phyloP scores from a whole-genome alignment of 768 basidiomycete species.

The Pluteus cervinus region DNA sequence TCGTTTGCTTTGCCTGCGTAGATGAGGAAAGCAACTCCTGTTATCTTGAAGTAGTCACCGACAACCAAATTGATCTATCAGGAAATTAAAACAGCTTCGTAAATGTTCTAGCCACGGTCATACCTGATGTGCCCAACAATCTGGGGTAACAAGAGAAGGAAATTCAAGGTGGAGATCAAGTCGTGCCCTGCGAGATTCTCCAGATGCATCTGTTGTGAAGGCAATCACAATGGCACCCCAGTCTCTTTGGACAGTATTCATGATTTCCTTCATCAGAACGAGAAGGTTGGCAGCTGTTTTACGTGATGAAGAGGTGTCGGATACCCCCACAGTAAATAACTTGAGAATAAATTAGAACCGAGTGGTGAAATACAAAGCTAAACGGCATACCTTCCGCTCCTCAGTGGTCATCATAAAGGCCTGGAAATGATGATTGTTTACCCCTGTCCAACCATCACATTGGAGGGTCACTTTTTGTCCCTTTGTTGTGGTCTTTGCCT shows the following conservation, averaged over 20 bases:
- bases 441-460: conserved; percentile 29
- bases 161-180: conserved; percentile 9
- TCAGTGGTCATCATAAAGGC: conserved; percentile 24
- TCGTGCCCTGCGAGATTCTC: conserved; percentile 23
- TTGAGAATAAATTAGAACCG: conserved; percentile 8
- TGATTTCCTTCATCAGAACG: conserved; percentile 12
- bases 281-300: conserved; percentile 26
- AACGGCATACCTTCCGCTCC: conserved; percentile 14
- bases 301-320: conserved; percentile 22
- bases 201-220: conserved; percentile 27
- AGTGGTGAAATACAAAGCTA: neutral
- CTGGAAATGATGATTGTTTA: conserved; percentile 26
- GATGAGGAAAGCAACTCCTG: conserved; percentile 10
- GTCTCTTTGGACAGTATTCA: conserved; percentile 14
- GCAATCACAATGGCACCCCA: conserved; percentile 23
- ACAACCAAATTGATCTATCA: conserved; percentile 34
- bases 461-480: conserved; percentile 21
- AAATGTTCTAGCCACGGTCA: neutral
- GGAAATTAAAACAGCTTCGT: neutral
- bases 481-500: conserved; percentile 1
- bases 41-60: conserved; percentile 28
- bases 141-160: conserved; percentile 20
- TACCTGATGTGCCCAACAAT: conserved; percentile 25
- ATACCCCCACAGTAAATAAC: conserved; percentile 23
- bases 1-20: conserved; percentile 22